A percentile compares a stretch with the other conserved stretches of the same genome.
phyloP scores from a whole-genome alignment of 2,329 filamentous ascomycete genomes.

The Trichophyton rubrum region DNA sequence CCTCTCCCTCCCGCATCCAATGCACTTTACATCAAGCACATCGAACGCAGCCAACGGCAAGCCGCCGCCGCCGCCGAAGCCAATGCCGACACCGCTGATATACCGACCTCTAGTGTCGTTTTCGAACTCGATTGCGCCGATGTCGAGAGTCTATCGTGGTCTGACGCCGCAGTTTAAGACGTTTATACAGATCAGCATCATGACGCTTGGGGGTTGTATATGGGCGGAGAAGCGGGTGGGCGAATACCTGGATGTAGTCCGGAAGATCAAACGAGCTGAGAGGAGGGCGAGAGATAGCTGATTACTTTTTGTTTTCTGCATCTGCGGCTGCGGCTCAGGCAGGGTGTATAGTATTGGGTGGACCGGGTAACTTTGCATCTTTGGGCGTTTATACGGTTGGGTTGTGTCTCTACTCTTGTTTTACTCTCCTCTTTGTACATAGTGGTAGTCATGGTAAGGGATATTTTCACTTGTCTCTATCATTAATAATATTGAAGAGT shows the following conservation, averaged over 20 bases:
- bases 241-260: conserved; percentile 34
- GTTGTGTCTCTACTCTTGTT: not conserved
- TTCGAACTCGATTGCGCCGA: conserved; percentile 35
- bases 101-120: conserved; percentile 37
- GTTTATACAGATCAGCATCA: conserved; percentile 36
- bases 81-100: conserved; percentile 9
- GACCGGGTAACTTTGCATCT: not conserved
- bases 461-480: not conserved
- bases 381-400: not conserved
- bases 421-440: not conserved
- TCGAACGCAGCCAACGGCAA: not conserved
- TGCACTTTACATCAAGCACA: conserved; percentile 21
- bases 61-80: conserved; percentile 17
- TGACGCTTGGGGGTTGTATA: conserved; percentile 38
- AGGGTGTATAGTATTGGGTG: not conserved
- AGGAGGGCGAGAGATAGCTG: conserved; percentile 16
- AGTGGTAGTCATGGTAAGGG: not conserved
- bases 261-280: conserved; percentile 31
- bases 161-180: conserved; percentile 40
- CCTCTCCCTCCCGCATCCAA: conserved; percentile 31
- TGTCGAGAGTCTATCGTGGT: conserved; percentile 33
- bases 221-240: conserved; percentile 37
- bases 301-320: not conserved
- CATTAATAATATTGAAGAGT: not conserved
- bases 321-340: not conserved